A percentile compares a stretch with the other conserved stretches of the same genome.
phyloP scores from a whole-genome alignment of 768 basidiomycete species.

The Mycena metata region DNA sequence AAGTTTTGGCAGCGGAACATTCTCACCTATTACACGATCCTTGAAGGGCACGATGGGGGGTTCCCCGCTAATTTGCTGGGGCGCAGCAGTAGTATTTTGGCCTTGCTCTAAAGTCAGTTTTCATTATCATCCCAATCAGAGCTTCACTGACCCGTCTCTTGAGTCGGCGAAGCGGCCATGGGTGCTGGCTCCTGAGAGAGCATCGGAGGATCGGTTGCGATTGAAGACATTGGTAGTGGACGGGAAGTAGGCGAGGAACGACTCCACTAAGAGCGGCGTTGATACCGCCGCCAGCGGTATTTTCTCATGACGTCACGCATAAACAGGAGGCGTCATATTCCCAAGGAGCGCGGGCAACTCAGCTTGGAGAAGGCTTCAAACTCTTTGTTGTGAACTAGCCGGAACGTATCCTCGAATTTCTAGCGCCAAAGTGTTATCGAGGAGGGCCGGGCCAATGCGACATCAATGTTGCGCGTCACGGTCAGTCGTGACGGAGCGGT shows the following conservation, averaged over 20 bases:
- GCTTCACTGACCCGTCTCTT: slow-evolving; percentile 6
- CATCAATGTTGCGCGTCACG: no score
- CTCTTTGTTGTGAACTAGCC: neutral
- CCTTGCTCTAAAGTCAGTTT: slow-evolving; percentile 6
- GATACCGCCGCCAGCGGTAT: neutral
- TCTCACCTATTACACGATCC: slow-evolving; percentile 68
- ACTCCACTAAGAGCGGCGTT: neutral
- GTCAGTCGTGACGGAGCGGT: no score
- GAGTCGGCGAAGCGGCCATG: neutral
- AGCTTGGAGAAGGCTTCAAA: no score
- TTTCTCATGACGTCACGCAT: neutral
- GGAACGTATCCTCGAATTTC: no score
- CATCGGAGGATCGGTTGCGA: neutral
- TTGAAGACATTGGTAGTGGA: slow-evolving; percentile 23
- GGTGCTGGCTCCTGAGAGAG: slow-evolving; percentile 18
- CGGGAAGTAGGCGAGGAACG: neutral
- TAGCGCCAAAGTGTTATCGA: no score
- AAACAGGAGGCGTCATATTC: neutral
- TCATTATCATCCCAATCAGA: neutral
- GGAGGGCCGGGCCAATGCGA: no score
- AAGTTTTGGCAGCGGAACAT: neutral
- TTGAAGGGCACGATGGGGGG: slow-evolving; percentile 62
- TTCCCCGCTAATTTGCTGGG: neutral
- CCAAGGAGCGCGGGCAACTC: no score
- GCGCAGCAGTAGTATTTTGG: neutral